Conservation (phyloP, 1,139 yeast species). For the Tardiomyces digboiensis region DNA sequence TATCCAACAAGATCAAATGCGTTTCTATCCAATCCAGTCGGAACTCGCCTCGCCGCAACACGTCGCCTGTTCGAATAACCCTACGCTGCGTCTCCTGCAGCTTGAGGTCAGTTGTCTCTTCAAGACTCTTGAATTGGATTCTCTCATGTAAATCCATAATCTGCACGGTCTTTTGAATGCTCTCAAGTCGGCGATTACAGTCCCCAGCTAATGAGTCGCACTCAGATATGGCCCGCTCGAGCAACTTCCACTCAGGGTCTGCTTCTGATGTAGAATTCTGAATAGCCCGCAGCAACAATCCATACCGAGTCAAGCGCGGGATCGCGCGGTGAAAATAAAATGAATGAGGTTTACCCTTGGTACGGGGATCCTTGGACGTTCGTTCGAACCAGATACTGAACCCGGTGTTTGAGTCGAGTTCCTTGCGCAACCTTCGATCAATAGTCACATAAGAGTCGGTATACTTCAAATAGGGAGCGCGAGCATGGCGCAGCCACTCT, state of each 20-base stretch:
- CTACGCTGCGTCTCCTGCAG: slow-evolving; percentile 48
- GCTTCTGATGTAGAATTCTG: slow-evolving; percentile 39
- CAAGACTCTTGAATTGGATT: slow-evolving; percentile 30
- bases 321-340: slow-evolving; percentile 69
- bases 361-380: slow-evolving; percentile 35
- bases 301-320: slow-evolving; percentile 63
- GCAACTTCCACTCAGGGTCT: slow-evolving; percentile 45
- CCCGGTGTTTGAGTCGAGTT: slow-evolving; percentile 35
- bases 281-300: slow-evolving; percentile 56
- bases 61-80: slow-evolving; percentile 51
- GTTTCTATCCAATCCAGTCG: slow-evolving; percentile 35
- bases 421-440: slow-evolving; percentile 24
- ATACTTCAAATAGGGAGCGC: slow-evolving; percentile 46
- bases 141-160: slow-evolving; percentile 23
- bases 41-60: slow-evolving; percentile 54
- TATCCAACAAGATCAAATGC: slow-evolving; percentile 61
- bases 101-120: slow-evolving; percentile 34
- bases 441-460: slow-evolving; percentile 34
- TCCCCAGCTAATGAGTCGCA: slow-evolving; percentile 36
- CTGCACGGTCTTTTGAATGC: slow-evolving; percentile 32
- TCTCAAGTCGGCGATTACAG: slow-evolving; percentile 38
- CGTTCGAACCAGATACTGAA: slow-evolving; percentile 41
- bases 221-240: slow-evolving; percentile 45
- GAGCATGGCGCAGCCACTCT: slow-evolving; percentile 57
- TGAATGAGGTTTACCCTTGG: slow-evolving; percentile 45